Base-by-base conservation (phyloP, 306 rosid species). In the Pachyrhizus erosus region DNA sequence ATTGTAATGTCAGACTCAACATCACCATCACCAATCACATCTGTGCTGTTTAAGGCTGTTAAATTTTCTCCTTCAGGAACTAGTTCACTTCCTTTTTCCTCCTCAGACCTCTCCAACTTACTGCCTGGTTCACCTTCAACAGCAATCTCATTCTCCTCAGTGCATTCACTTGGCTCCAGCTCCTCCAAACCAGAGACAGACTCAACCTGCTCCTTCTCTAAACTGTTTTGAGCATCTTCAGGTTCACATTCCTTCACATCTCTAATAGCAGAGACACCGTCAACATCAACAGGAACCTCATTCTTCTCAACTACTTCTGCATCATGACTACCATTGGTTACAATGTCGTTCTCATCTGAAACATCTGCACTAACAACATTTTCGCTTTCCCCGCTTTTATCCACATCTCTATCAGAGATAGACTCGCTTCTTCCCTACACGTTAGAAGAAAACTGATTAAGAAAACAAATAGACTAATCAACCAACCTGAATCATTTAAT, bases 211-310 rank as follows among this genome's bases (percentile, higher is more conserved):
- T 9, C 58, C 67, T 57, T 67, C 81, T 79, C 84, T 55, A n/a
- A 45, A 67, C 73, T 18, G 12, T 66, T 52, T 54, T n/a, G 49
- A 46, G 54, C 48, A 45, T 73, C 67, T 67, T 64, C 77, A 31
- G 4, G 24, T n/a, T 45, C 70, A 62, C 62, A 51, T 54, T 62
- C 64, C 52, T 49, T 52, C 23, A 64, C 70, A 64, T 46, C 48
- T 33, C 48, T 12, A 46, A 51, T 2, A 20, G 42, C 14, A 23
- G 70, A 60, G 20, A 43, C 69, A 31, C 20, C 74, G 37, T 82
- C 65, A 83, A 37, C 85, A 62, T 40, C 84, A 68, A 45, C 58
- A 37, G 76, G 58, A 84, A 84, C 68, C 68, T 60, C 86, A 76
- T 71, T 73, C 62, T 75, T 77, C 76, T 73, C 86, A 65, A 15